These are phyloP conservation scores for Alternaria metachromatica DNA, from an alignment of 2,329 filamentous ascomycete species.

Conservation along the genomic window DNA sequence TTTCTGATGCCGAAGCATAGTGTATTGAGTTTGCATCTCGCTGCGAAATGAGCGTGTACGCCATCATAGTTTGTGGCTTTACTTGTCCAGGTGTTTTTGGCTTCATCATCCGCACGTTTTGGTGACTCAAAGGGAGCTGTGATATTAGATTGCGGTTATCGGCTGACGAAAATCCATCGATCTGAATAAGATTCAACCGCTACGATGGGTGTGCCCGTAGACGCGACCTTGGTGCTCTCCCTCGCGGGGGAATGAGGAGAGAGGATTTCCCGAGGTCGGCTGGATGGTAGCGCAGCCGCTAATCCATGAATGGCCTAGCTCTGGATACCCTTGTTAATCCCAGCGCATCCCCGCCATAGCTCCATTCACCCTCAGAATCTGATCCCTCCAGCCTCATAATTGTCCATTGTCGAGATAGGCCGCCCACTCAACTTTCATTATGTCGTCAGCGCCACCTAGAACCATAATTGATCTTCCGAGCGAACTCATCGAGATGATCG, in stretches of 20 bases:
- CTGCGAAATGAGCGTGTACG: not conserved
- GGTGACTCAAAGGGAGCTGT: not conserved
- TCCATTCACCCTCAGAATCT: not conserved
- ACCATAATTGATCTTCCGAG: not conserved
- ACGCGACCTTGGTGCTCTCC: not conserved
- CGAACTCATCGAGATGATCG: not conserved
- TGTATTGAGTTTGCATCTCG: not conserved
- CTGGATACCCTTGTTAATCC: not conserved
- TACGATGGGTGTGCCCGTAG: not conserved
- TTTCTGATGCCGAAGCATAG: not conserved
- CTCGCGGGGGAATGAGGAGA: not conserved
- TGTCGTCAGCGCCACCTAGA: not conserved
- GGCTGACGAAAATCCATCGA: not conserved
- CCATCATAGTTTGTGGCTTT: not conserved
- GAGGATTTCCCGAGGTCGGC: not conserved
- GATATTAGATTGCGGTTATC: not conserved
- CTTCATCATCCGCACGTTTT: not conserved
- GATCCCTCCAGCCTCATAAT: not conserved
- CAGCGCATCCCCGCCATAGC: not conserved
- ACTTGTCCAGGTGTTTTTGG: no score
- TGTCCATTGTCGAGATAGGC: not conserved
- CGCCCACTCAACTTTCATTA: fast-evolving
- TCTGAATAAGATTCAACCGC: fast-evolving
- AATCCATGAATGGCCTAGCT: not conserved
- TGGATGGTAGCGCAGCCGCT: not conserved